Conservation (phyloP, 177 flowering plant genomes). For the Vitis hybrid region DNA sequence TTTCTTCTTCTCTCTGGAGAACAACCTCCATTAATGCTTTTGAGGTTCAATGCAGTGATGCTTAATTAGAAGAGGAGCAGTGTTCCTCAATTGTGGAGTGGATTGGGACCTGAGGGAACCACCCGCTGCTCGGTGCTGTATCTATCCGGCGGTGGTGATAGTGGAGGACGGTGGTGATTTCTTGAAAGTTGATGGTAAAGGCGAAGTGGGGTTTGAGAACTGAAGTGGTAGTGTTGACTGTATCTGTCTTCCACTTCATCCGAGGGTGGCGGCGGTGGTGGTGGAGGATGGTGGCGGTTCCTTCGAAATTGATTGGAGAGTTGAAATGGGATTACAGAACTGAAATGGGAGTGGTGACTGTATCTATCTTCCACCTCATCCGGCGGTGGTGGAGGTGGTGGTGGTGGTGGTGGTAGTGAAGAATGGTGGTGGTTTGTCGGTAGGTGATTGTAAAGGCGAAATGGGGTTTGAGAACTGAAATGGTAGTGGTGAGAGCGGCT, state of each 20-base stretch:
- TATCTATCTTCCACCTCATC: background rate
- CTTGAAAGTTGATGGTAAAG: too few species aligned
- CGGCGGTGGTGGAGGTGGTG: background rate
- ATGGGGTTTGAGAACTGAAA: too few species aligned
- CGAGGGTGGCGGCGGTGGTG: background rate
- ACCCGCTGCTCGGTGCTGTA: conserved; percentile 10
- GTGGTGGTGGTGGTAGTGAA: background rate
- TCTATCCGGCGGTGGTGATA: too few species aligned
- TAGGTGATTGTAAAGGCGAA: too few species aligned
- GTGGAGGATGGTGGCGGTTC: conserved; percentile 1
- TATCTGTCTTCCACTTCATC: background rate
- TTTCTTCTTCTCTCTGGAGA: too few species aligned
- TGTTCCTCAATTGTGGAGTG: conserved; percentile 25
- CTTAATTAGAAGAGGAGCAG: too few species aligned
- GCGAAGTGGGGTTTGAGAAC: too few species aligned
- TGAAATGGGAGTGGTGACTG: background rate
- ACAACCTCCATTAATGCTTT: too few species aligned
- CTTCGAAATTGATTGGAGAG: background rate
- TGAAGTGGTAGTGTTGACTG: background rate
- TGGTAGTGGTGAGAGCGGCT: too few species aligned
- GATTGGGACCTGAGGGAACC: conserved; percentile 28
- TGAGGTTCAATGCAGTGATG: too few species aligned
- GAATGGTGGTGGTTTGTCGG: too few species aligned
- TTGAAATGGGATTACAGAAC: background rate
- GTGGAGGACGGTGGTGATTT: too few species aligned